Evolutionary conservation across 1,284 basidiomycete species (phyloP).

Genomic region (Malassezia sp.): DNA sequence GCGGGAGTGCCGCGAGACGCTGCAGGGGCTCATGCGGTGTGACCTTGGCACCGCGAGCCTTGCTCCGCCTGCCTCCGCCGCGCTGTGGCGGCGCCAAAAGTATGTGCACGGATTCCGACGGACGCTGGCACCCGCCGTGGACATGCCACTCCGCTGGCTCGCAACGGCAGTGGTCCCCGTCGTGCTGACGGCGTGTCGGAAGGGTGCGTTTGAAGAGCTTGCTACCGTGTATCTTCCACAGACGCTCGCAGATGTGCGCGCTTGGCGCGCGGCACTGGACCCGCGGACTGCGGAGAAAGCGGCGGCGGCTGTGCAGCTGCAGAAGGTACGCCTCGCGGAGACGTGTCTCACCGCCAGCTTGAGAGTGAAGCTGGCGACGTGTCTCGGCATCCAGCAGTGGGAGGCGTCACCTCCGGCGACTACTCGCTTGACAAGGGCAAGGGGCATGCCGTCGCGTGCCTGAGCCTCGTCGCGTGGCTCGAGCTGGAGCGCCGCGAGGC

Average conservation of each 20-base stretch:
- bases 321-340: constrained; percentile 16
- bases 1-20: no score
- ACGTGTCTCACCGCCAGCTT: no score
- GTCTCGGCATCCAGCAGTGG: no score
- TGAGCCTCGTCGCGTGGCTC: constrained; percentile 17
- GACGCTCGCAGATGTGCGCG: constrained; percentile 5
- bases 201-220: constrained; percentile 4
- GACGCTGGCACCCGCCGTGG: not conserved
- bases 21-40: no score
- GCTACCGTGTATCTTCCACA: constrained; percentile 11
- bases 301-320: constrained; percentile 3
- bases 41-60: no score
- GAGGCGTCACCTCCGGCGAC: constrained; percentile 29
- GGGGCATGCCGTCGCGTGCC: constrained; percentile 15
- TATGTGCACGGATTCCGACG: constrained; percentile 1
- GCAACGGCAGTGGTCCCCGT: constrained; percentile 11
- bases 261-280: constrained; percentile 19
- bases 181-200: constrained; percentile 2
- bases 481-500: constrained; percentile 11
- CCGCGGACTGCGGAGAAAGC: constrained; percentile 10
- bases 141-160: not conserved
- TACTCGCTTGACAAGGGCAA: constrained; percentile 27
- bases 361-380: constrained; percentile 18
- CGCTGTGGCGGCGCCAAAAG: constrained; percentile 4
- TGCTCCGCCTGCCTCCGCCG: no score